Percentiles rank a stretch among this genome's conserved stretches.
These are phyloP conservation scores for Rhizoctonia solani DNA, from an alignment of 1,284 basidiomycete species.

Conservation along the genomic window DNA sequence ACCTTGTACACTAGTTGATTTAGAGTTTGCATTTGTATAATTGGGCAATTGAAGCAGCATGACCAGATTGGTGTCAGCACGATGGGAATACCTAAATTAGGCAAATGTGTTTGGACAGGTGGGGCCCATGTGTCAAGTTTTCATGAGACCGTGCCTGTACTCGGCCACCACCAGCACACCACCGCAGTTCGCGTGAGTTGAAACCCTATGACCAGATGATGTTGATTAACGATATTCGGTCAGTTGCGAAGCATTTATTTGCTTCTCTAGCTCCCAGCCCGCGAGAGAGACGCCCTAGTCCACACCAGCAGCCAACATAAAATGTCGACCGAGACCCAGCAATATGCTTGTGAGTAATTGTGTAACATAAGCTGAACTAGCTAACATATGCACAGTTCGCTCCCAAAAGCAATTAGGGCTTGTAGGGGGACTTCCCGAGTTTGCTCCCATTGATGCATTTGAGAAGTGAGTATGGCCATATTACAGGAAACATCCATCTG, in stretches of 20 bases:
- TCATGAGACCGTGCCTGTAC: constrained; percentile 17
- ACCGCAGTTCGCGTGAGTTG: constrained; percentile 23
- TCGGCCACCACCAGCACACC: constrained; percentile 30
- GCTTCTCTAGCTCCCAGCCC: constrained; percentile 56
- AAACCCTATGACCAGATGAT: not conserved
- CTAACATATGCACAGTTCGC: constrained; percentile 57
- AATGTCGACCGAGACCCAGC: constrained; percentile 47
- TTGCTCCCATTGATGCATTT: constrained; percentile 69
- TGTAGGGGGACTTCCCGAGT: constrained; percentile 79
- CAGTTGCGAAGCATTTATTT: constrained; percentile 72
- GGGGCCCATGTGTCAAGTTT: constrained; percentile 32
- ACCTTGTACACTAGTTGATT: constrained; percentile 19
- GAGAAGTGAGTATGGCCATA: constrained; percentile 48
- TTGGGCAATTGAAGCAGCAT: constrained; percentile 1
- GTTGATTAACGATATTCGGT: not conserved
- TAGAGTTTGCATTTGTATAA: constrained; percentile 33
- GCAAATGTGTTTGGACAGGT: constrained; percentile 32
- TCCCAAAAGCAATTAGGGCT: constrained; percentile 92
- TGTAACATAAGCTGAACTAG: constrained; percentile 22
- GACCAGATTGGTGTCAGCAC: not conserved
- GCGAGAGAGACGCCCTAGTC: constrained; percentile 42
- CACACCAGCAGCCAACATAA: constrained; percentile 38
- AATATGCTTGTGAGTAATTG: constrained; percentile 65
- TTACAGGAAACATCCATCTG: not conserved
- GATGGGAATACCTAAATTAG: not conserved